A percentile compares a stretch with the other conserved stretches of the same genome.
These are phyloP conservation scores for Aquilaria malaccensis DNA, from an alignment of 345 rosid genomes.

Conservation along the genomic window DNA sequence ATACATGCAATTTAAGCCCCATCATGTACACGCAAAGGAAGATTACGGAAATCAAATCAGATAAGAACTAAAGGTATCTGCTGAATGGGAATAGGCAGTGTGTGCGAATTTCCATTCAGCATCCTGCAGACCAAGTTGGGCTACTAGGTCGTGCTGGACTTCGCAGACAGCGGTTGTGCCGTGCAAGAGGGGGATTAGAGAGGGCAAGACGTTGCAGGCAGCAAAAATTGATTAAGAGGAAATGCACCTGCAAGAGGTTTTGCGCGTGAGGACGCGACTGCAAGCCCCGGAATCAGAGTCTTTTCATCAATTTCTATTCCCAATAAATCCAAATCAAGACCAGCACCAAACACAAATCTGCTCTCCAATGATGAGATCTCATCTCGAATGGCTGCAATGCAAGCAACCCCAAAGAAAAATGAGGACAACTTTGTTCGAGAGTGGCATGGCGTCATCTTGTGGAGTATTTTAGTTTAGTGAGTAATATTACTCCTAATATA, in stretches of 20 bases:
- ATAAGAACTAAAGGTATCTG: no score
- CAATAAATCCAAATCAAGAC: slow-evolving; percentile 84
- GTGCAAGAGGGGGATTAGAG: no score
- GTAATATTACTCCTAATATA: no score
- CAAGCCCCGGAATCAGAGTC: slow-evolving; percentile 82
- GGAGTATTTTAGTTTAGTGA: not conserved
- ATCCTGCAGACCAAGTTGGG: no score
- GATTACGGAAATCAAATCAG: no score
- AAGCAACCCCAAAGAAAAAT: not conserved
- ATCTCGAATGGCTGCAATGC: slow-evolving; percentile 50
- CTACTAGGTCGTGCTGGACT: no score
- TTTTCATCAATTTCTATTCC: slow-evolving; percentile 75
- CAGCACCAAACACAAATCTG: slow-evolving; percentile 63
- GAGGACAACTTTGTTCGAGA: not conserved
- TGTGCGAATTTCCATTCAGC: no score
- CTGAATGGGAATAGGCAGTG: no score
- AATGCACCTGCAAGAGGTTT: slow-evolving; percentile 75
- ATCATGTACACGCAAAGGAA: not conserved
- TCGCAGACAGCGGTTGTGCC: no score
- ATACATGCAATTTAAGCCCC: not conserved
- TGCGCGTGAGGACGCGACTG: slow-evolving; percentile 90
- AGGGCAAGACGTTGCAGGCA: no score
- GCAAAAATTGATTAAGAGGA: not conserved
- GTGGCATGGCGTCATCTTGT: no score
- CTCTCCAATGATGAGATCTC: slow-evolving; percentile 57